A percentile compares a stretch with the other conserved stretches of the same genome.
These are phyloP conservation scores for Suillus plorans DNA, from an alignment of 768 basidiomycete species.

Conservation along the genomic window DNA sequence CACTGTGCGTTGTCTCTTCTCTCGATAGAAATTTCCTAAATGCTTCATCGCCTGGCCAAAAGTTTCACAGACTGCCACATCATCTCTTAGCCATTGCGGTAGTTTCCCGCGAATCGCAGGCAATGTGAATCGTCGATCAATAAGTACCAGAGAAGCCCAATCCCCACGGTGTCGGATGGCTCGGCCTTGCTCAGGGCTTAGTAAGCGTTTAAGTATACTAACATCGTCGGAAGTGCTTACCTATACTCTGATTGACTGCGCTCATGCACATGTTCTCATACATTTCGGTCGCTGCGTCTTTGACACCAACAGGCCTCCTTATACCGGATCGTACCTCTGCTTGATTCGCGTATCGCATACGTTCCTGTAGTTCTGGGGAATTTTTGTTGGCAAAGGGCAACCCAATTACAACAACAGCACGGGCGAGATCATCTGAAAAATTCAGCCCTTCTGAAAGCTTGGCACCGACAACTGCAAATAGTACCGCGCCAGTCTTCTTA, in stretches of 20 bases:
- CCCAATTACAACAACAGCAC: slow-evolving; percentile 84
- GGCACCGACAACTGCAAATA: slow-evolving; percentile 95
- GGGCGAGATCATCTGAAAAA: slow-evolving; percentile 77
- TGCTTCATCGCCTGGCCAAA: slow-evolving; percentile 75
- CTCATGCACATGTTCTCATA: slow-evolving; percentile 93
- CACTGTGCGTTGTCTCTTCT: slow-evolving; percentile 38
- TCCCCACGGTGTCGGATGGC: slow-evolving; percentile 91
- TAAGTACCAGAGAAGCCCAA: slow-evolving; percentile 87
- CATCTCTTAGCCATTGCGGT: slow-evolving; percentile 86
- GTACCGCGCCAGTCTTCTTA: slow-evolving; percentile 62
- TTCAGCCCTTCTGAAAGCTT: slow-evolving; percentile 94
- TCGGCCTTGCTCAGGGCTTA: slow-evolving; percentile 53
- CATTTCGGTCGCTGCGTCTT: slow-evolving; percentile 75
- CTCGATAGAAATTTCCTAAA: slow-evolving; percentile 67
- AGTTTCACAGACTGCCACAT: slow-evolving; percentile 52
- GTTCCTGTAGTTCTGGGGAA: slow-evolving; percentile 88
- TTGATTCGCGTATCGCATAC: slow-evolving; percentile 83
- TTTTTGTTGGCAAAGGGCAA: slow-evolving; percentile 91
- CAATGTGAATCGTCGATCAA: slow-evolving; percentile 81
- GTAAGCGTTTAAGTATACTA: slow-evolving; percentile 3
- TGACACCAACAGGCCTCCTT: slow-evolving; percentile 37
- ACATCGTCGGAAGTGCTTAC: slow-evolving; percentile 39
- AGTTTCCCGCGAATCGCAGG: slow-evolving; percentile 72
- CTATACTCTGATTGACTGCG: slow-evolving; percentile 97
- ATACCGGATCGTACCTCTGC: slow-evolving; percentile 46